Base-by-base conservation (phyloP, 2,329 filamentous ascomycete species). In the Ceratocystiopsis minuta region DNA sequence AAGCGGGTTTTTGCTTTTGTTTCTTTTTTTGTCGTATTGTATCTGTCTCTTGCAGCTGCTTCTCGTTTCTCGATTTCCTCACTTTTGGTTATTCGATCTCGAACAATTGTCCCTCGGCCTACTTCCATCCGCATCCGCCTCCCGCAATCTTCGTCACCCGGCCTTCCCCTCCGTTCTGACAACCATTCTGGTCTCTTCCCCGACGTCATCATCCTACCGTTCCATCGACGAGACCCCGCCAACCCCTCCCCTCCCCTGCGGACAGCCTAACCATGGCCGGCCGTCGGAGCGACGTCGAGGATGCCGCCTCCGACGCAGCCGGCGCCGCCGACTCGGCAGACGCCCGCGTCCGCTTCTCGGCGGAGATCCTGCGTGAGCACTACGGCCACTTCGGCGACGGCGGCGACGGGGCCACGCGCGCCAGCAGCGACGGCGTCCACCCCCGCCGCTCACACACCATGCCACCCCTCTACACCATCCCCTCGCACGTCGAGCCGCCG, bases 381-480 rank as follows among this genome's bases (percentile, higher is more conserved):
- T 28, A 28, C 24, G 24, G 24, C 24, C 24, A 28, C 24, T 6
- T 10, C 9, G 24, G 24, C 24, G 24, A 28, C 24, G 11, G 24
- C 24, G 11, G 24, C 24, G 24, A 28, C 7, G 24, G 7, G 24
- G 24, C 24, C 24, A 10, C 24, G 6, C 24, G 24, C 5, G 24
- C 24, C 24, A 28, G 24, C 33, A 40, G 18, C 16, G 33, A 18
- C 33, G 35, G 10, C 38, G 33, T 16, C 17, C 32, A 35, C 15
- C 5, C 24, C 2, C 24, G 24, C 24, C 24, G 24, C 6, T 28
- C 24, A 2, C 24, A 28, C 4, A 28, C 24, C 7, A 6, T 28
- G 2, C 24, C 24, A 6, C 24, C 24, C 11, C 51, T 58, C 7
- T 57, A 57, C 42, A 56, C 55, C 9, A 57, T 57, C 44, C 43